Evolutionary conservation across 2,329 filamentous ascomycete species (phyloP), one percentile per base, ranked within the genome.

Genomic region (Penicillium sp.): DNA sequence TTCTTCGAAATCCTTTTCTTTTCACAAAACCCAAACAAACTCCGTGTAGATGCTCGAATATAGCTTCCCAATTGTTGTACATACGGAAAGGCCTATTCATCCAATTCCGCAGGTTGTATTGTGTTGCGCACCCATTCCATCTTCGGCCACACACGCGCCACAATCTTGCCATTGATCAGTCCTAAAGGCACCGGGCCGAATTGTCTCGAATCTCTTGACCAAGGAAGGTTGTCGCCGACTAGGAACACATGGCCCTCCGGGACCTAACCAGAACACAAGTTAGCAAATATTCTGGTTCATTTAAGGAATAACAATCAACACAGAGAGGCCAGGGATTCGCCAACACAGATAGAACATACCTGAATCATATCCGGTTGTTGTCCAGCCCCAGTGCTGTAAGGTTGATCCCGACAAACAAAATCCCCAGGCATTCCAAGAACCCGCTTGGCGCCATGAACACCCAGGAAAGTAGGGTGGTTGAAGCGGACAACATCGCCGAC

Each of bases 211-310:
- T 99, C 95, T 62, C 91, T 81, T 25, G 92, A 97, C 68, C 85
- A 89, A 3, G 86, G 82, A 60, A 96, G 71, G 74, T 98, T 98
- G 75, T 99, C 95, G 3, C 95, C 95, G 3, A 87, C 85, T 7
- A 97, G 80, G 86, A 92, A 98, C 68, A 92, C 96, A 79, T 99
- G 95, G 1, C 95, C 95, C 69, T 90, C 81, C 0, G 95, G 95
- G 16, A 99, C 86, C 90, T 96, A 9, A 26, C 49, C 45, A 53
- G 47, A 31, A 44, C 45, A 23, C 21, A 39, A 47, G 55, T 55
- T 54, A 57, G 46, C 16, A 35, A 26, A 29, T 42, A 42, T 14
- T 23, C 39, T 4, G 19, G 39, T 23, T 31, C 23, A 49, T 44
- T 53, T 33, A 39, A 49, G 10, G 43, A 54, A 6, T 44, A 47